Conservation (phyloP, 192 early-diverging fungal species). For the Coemansia sp. region DNA sequence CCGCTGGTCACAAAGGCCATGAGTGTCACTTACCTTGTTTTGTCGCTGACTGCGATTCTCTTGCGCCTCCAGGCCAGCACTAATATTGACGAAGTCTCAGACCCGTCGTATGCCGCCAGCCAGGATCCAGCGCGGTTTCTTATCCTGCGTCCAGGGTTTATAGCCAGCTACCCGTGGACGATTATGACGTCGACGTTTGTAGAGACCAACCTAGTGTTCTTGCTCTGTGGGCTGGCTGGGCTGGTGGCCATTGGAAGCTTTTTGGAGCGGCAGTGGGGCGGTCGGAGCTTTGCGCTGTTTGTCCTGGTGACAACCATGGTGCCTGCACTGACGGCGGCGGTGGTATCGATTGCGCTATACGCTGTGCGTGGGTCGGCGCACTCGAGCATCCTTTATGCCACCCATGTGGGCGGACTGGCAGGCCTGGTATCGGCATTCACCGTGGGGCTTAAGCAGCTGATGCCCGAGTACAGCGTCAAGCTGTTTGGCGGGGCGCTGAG, state of each 20-base stretch:
- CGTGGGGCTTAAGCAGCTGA: constrained; percentile 86
- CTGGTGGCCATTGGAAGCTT: constrained; percentile 66
- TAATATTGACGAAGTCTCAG: neutral
- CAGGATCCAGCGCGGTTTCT: constrained; percentile 41
- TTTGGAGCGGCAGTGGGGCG: constrained; percentile 85
- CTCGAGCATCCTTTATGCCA: constrained; percentile 27
- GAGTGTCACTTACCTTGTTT: constrained; percentile 9
- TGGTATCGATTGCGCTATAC: constrained; percentile 12
- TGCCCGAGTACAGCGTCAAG: constrained; percentile 83
- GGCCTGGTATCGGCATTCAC: constrained; percentile 74
- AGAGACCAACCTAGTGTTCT: constrained; percentile 36
- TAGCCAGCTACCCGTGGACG: constrained; percentile 51
- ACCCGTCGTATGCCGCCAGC: constrained; percentile 12
- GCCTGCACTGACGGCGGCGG: constrained; percentile 55
- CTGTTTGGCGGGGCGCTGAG: constrained; percentile 65
- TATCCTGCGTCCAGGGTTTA: constrained; percentile 40
- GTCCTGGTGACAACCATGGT: constrained; percentile 55
- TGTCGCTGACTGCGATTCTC: constrained; percentile 27
- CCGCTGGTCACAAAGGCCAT: constrained; percentile 41
- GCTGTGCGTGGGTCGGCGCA: constrained; percentile 11
- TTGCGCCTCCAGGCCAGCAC: constrained; percentile 11
- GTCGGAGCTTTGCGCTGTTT: constrained; percentile 73
- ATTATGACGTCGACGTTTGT: constrained; percentile 37
- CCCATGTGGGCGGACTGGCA: constrained; percentile 67
- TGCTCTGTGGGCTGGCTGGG: constrained; percentile 23